Conservation (phyloP, 305 asterid species). For the Fraxinus floribunda region DNA sequence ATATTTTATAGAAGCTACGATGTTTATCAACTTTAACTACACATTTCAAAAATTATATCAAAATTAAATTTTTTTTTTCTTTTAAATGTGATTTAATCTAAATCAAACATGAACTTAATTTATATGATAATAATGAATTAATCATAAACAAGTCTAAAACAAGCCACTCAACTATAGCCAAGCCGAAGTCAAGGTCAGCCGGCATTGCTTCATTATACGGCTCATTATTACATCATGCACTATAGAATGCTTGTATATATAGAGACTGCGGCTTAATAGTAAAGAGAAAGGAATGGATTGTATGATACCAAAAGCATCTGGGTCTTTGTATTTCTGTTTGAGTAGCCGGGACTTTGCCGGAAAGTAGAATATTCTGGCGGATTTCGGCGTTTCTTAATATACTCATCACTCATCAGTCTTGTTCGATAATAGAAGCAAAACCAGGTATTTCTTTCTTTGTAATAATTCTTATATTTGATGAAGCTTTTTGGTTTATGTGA, state of each 20-base stretch:
- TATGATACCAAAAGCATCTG: conserved; percentile 22
- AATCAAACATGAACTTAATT: neutral
- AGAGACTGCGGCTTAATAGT: neutral
- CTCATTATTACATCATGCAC: conserved; percentile 4
- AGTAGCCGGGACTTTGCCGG: conserved; percentile 25
- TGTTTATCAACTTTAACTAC: neutral
- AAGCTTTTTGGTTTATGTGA: neutral
- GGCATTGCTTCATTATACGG: neutral
- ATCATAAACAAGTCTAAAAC: neutral
- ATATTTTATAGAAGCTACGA: neutral
- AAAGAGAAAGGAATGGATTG: conserved; percentile 30
- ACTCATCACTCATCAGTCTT: neutral
- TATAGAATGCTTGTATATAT: conserved; percentile 6
- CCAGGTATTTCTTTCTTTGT: conserved; percentile 11
- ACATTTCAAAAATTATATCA: neutral
- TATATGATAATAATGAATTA: neutral
- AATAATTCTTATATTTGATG: neutral
- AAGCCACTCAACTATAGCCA: neutral
- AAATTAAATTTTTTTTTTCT: neutral
- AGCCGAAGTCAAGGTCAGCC: neutral
- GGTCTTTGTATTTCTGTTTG: conserved; percentile 18
- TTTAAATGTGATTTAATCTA: neutral
- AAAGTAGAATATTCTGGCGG: conserved; percentile 25
- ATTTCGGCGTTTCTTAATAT: conserved; percentile 9
- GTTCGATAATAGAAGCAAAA: neutral